These are phyloP conservation scores for Holtermanniella nyarrowii DNA, from an alignment of 768 basidiomycete species.

Conservation along the genomic window DNA sequence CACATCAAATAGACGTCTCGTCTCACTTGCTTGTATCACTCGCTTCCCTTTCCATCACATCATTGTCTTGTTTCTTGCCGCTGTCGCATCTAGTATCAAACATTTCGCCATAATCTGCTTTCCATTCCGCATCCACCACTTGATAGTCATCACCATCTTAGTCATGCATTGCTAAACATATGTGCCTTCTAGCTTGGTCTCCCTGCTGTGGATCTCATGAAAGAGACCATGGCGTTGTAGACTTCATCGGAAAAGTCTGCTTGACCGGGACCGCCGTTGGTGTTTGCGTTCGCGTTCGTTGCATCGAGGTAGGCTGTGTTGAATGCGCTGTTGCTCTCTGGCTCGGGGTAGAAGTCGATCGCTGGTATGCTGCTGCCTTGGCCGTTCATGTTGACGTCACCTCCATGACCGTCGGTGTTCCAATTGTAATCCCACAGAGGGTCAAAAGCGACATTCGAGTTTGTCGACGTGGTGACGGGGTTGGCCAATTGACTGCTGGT, in stretches of 20 bases:
- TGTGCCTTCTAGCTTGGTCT: background rate
- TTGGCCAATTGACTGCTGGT: background rate
- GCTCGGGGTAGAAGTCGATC: background rate
- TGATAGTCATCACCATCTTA: no score
- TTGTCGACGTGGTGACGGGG: background rate
- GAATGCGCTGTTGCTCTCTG: background rate
- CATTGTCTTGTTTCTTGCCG: no score
- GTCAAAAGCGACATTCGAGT: background rate
- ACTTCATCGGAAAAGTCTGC: background rate
- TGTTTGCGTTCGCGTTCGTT: background rate
- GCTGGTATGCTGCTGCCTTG: background rate
- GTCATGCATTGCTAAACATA: background rate
- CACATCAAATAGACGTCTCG: background rate
- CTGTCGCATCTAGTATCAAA: background rate
- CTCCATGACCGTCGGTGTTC: no score
- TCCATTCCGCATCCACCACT: background rate
- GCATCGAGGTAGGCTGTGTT: background rate
- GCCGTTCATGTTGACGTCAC: no score
- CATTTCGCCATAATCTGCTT: background rate
- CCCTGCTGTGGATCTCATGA: background rate
- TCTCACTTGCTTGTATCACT: background rate
- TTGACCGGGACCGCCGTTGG: background rate
- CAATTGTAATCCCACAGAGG: background rate
- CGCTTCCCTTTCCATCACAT: background rate
- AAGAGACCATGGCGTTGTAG: background rate